A percentile compares a stretch with the other conserved stretches of the same genome.
These are phyloP conservation scores for Aspergillus sp. DNA, from an alignment of 2,329 filamentous ascomycete species.

Conservation along the genomic window DNA sequence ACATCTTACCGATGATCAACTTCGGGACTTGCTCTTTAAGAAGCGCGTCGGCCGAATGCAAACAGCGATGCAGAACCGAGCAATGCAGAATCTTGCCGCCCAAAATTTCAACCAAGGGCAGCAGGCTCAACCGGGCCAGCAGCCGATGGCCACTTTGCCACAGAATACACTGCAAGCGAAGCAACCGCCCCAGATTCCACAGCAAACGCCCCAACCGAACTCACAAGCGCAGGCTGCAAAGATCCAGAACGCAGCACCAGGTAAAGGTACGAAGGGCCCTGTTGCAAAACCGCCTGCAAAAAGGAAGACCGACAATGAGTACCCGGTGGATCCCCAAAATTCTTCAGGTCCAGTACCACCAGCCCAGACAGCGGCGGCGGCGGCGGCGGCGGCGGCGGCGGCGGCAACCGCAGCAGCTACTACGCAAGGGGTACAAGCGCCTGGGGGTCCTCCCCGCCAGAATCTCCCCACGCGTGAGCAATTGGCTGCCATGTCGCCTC, in stretches of 20 bases:
- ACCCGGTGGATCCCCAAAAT: slow-evolving; percentile 37
- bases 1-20: slow-evolving; percentile 35
- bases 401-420: slow-evolving; percentile 18
- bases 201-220: slow-evolving; percentile 17
- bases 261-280: slow-evolving; percentile 21
- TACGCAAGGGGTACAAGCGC: slow-evolving; percentile 13
- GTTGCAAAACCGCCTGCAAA: slow-evolving; percentile 27
- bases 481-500: slow-evolving; percentile 32
- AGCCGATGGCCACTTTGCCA: slow-evolving; percentile 14
- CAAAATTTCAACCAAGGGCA: slow-evolving; percentile 19
- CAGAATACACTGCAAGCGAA: slow-evolving; percentile 19
- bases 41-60: slow-evolving; percentile 32
- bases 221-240: slow-evolving; percentile 23
- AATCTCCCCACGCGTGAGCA: slow-evolving; percentile 27
- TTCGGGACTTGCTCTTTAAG: slow-evolving; percentile 29
- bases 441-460: slow-evolving; percentile 14
- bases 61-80: slow-evolving; percentile 20
- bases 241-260: slow-evolving; percentile 18
- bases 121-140: slow-evolving; percentile 16
- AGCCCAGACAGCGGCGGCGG: no score
- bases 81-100: slow-evolving; percentile 15
- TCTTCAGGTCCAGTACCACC: slow-evolving; percentile 15
- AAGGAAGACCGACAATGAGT: slow-evolving; percentile 41
- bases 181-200: slow-evolving; percentile 14
- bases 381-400: no score